phyloP scores from a whole-genome alignment of 2,329 filamentous ascomycete species.

The Chalaropsis ovoidea region DNA sequence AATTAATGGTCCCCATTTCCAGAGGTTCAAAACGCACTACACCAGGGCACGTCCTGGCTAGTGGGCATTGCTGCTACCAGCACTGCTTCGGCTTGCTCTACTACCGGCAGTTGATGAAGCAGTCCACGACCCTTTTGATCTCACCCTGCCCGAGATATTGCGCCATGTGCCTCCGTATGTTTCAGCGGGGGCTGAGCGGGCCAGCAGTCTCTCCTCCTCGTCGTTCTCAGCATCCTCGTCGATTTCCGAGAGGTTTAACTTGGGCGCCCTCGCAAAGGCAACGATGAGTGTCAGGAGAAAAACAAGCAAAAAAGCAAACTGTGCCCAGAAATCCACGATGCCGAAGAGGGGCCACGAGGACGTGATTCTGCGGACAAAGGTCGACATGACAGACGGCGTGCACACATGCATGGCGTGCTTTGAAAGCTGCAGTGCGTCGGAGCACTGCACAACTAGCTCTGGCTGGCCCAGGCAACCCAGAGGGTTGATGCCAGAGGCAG shows the following conservation, averaged over 20 bases:
- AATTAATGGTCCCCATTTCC: background rate
- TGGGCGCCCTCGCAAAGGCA: constrained; percentile 69
- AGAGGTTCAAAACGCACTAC: background rate
- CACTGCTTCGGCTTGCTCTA: background rate
- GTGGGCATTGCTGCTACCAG: background rate
- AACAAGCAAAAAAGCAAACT: constrained; percentile 78
- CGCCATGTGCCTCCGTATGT: constrained; percentile 22
- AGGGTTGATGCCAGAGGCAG: constrained; percentile 52
- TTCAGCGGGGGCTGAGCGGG: constrained; percentile 68
- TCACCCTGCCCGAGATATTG: constrained; percentile 13
- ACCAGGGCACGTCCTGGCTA: background rate
- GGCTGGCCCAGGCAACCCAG: constrained; percentile 65
- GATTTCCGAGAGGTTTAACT: constrained; percentile 61
- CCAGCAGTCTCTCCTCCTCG: constrained; percentile 85
- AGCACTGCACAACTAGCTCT: constrained; percentile 69
- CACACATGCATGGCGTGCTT: constrained; percentile 69
- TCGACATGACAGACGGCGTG: constrained; percentile 83
- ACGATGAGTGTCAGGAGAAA: constrained; percentile 75
- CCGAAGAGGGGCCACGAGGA: constrained; percentile 95
- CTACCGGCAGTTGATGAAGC: background rate
- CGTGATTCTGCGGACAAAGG: constrained; percentile 83
- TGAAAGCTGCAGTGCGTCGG: constrained; percentile 57
- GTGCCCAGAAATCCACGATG: constrained; percentile 86
- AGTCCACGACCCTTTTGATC: constrained; percentile 17
- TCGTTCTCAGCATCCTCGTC: constrained; percentile 86